phyloP scores from a whole-genome alignment of 768 basidiomycete species.

The Infundibulicybe gibba region DNA sequence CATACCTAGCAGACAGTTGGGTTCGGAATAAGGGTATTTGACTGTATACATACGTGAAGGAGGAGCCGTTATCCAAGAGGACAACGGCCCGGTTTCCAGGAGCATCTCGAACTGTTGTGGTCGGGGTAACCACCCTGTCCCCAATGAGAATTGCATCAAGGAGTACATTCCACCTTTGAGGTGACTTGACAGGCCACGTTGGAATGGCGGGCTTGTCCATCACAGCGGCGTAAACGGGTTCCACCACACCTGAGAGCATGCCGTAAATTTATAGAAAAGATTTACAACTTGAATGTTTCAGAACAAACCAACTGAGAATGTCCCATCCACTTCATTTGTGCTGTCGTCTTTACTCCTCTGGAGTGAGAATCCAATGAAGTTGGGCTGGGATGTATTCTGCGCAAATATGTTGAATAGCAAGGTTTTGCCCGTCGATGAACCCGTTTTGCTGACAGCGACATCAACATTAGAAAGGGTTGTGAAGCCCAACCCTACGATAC shows the following conservation, averaged over 20 bases:
- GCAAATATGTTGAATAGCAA: constrained; percentile 75
- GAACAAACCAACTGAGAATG: constrained; percentile 63
- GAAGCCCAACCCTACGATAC: constrained; percentile 78
- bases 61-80: constrained; percentile 78
- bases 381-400: constrained; percentile 65
- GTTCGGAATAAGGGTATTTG: not conserved
- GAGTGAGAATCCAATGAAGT: constrained; percentile 77
- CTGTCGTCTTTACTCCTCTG: constrained; percentile 51
- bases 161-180: constrained; percentile 73
- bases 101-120: constrained; percentile 49
- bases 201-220: constrained; percentile 55
- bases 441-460: constrained; percentile 50
- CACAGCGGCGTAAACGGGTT: constrained; percentile 58
- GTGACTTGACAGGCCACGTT: constrained; percentile 66
- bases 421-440: constrained; percentile 58
- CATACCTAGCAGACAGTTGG: constrained; percentile 51
- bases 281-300: not conserved
- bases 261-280: not conserved
- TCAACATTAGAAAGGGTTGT: constrained; percentile 75
- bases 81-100: constrained; percentile 72
- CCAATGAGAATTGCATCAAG: constrained; percentile 71
- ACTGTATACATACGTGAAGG: constrained; percentile 57
- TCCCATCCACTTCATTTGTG: constrained; percentile 56
- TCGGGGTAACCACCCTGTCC: constrained; percentile 44
- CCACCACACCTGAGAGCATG: constrained; percentile 53